These are phyloP conservation scores for Helicostylum pulchrum DNA, from an alignment of 192 early-diverging fungal genomes.

Conservation along the genomic window DNA sequence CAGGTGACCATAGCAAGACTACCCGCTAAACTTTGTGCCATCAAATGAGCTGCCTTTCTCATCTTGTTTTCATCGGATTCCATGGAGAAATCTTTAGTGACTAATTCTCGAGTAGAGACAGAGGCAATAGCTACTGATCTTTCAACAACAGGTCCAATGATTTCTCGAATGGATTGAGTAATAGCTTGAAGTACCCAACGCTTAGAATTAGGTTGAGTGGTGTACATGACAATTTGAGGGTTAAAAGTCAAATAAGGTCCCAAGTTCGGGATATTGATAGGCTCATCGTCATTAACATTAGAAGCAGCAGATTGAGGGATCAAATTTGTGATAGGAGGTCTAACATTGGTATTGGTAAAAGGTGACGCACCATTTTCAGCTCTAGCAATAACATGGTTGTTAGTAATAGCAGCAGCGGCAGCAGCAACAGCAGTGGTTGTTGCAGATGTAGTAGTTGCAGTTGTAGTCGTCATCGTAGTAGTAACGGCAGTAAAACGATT, in stretches of 20 bases:
- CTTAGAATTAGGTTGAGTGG: constrained; percentile 81
- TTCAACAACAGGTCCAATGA: constrained; percentile 87
- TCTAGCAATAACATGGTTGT: no score
- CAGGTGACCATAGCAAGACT: constrained; percentile 80
- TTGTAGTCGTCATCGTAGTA: not conserved
- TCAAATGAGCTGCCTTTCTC: constrained; percentile 89
- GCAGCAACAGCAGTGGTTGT: no score
- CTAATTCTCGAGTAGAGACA: constrained; percentile 87
- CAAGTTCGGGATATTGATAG: constrained; percentile 53
- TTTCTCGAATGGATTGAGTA: constrained; percentile 38
- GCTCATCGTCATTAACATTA: not conserved
- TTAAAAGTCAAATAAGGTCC: constrained; percentile 74
- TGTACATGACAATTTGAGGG: constrained; percentile 71
- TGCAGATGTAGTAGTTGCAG: no score
- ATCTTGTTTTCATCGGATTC: constrained; percentile 94
- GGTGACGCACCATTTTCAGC: not conserved
- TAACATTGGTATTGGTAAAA: not conserved
- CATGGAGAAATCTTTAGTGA: constrained; percentile 93
- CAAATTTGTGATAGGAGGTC: not conserved
- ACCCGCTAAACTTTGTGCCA: constrained; percentile 88
- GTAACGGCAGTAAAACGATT: constrained; percentile 3
- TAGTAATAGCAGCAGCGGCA: no score
- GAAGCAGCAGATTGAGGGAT: not conserved
- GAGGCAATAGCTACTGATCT: constrained; percentile 90
- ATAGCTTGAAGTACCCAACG: constrained; percentile 68